phyloP scores from a whole-genome alignment of 2,329 filamentous ascomycete species.

The Clarireedia hainanense region DNA sequence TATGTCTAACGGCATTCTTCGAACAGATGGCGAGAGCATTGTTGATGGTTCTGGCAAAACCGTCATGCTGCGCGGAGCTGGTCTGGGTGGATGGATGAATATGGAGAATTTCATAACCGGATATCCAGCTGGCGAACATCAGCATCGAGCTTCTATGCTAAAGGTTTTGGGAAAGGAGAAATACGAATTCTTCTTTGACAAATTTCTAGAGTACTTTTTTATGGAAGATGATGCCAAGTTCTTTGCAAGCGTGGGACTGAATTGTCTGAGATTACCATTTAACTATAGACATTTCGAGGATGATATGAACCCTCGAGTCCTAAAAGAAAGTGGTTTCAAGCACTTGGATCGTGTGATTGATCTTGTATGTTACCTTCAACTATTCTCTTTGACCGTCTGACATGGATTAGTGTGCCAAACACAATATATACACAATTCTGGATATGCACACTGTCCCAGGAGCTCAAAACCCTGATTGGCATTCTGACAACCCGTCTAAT shows the following conservation, averaged over 20 bases:
- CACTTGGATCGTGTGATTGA: conserved; percentile 41
- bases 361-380: conserved; percentile 20
- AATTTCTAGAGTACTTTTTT: conserved; percentile 42
- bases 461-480: conserved; percentile 42
- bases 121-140: conserved; percentile 49
- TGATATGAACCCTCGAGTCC: conserved; percentile 40
- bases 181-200: conserved; percentile 53
- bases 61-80: conserved; percentile 34
- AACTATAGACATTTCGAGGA: conserved; percentile 52
- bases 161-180: conserved; percentile 47
- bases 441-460: conserved; percentile 39
- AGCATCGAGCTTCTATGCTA: conserved; percentile 46
- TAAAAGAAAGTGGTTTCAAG: conserved; percentile 42
- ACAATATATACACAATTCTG: conserved; percentile 38
- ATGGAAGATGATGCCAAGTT: conserved; percentile 50
- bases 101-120: conserved; percentile 60
- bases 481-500: conserved; percentile 33
- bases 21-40: conserved; percentile 30
- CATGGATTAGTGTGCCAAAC: conserved; percentile 27
- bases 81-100: conserved; percentile 36
- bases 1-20: conserved; percentile 27
- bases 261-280: conserved; percentile 52
- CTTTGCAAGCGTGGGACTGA: conserved; percentile 46
- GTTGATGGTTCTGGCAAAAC: conserved; percentile 30
- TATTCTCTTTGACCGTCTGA: neutral